These are phyloP conservation scores for Rubia tinctorum DNA, from an alignment of 305 asterid species.

Conservation along the genomic window DNA sequence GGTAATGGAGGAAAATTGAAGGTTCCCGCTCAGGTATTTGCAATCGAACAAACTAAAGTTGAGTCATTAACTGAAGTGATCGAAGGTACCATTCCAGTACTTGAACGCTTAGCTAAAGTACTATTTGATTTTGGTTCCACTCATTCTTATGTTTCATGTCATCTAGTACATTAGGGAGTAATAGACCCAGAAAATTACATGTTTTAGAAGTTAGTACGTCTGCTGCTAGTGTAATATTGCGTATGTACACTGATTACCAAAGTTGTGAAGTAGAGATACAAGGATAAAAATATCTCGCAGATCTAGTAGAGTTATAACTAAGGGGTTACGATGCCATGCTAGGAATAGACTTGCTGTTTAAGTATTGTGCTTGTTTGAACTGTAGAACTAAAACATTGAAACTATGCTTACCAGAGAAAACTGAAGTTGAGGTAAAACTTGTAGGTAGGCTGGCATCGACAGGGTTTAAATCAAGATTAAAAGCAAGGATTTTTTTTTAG, in stretches of 20 bases:
- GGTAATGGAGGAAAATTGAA: too few species aligned
- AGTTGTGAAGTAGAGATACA: too few species aligned
- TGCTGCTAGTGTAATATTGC: too few species aligned
- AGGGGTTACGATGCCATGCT: neutral
- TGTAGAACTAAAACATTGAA: neutral
- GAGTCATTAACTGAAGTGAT: neutral
- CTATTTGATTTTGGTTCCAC: neutral
- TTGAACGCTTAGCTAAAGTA: neutral
- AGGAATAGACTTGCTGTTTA: neutral
- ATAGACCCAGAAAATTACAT: too few species aligned
- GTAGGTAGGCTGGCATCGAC: neutral
- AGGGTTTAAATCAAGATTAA: neutral
- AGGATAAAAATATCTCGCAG: too few species aligned
- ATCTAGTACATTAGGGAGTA: too few species aligned
- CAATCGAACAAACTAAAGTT: too few species aligned
- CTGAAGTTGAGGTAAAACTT: neutral
- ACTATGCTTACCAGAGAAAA: neutral
- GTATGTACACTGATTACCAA: too few species aligned
- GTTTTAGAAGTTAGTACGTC: too few species aligned
- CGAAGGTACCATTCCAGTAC: neutral
- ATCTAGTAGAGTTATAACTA: too few species aligned
- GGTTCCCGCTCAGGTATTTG: too few species aligned
- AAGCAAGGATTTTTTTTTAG: too few species aligned
- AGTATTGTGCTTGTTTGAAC: neutral
- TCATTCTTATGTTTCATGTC: neutral